Percentiles rank a stretch among this genome's conserved stretches.
These are phyloP conservation scores for Evernia prunastri DNA, from an alignment of 495 filamentous ascomycete species.

Conservation along the genomic window DNA sequence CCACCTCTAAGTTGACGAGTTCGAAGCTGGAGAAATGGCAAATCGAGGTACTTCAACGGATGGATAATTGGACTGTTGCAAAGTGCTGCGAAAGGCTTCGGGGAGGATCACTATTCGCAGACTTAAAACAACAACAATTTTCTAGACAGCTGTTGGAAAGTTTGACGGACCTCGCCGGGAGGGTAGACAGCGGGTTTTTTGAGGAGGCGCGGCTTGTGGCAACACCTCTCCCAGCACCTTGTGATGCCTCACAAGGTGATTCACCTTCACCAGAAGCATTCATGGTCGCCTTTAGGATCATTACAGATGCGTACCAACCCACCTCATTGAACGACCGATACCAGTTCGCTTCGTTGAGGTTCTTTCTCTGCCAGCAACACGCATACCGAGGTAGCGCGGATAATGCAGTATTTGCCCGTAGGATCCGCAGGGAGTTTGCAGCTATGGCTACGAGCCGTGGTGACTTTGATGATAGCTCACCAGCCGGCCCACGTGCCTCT, in stretches of 20 bases:
- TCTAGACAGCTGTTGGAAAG: conserved; percentile 36
- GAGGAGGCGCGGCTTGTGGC: conserved; percentile 44
- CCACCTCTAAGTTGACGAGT: conserved; percentile 53
- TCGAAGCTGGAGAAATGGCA: conserved; percentile 54
- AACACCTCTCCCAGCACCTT: conserved; percentile 42
- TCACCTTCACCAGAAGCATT: conserved; percentile 29
- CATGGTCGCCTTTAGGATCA: conserved; percentile 51
- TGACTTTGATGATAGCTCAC: conserved; percentile 30
- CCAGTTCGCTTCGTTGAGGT: conserved; percentile 46
- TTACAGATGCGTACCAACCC: conserved; percentile 46
- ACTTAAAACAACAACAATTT: conserved; percentile 36
- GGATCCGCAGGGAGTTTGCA: conserved; percentile 43
- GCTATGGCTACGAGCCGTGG: conserved; percentile 14
- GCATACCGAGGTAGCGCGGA: conserved; percentile 45
- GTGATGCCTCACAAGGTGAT: conserved; percentile 25
- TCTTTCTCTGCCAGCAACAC: conserved; percentile 54
- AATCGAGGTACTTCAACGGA: conserved; percentile 46
- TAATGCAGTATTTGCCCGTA: conserved; percentile 45
- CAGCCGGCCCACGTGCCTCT: conserved; percentile 32
- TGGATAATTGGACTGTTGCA: conserved; percentile 54
- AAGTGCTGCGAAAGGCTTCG: conserved; percentile 40
- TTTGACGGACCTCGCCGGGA: conserved; percentile 37
- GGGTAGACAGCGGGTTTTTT: conserved; percentile 44
- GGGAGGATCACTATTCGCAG: conserved; percentile 29
- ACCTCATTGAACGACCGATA: conserved; percentile 36